phyloP scores from a whole-genome alignment of 129 eudicot species.

The Deinandra increscens region DNA sequence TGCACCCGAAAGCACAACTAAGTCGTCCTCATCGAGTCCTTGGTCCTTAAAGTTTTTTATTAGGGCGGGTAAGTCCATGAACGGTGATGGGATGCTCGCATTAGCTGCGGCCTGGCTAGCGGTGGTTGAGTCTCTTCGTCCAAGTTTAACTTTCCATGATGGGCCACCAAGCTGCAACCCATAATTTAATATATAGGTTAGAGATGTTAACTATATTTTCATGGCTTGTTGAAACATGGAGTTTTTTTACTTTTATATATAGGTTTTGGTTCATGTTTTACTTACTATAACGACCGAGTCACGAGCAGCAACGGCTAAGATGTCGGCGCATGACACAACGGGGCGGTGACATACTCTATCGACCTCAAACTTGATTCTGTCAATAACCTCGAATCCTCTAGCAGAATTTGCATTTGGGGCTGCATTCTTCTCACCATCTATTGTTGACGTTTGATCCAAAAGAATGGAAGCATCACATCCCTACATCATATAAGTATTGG shows the following conservation, averaged over 20 bases:
- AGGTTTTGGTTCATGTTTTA: not conserved
- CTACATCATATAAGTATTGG: conserved; percentile 7
- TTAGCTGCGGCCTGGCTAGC: conserved; percentile 34
- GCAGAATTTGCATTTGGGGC: conserved; percentile 25
- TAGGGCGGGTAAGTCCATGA: conserved; percentile 30
- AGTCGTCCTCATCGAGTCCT: conserved; percentile 48
- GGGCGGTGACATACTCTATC: conserved; percentile 29
- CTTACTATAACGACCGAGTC: conserved; percentile 33
- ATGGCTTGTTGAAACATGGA: too few relatives aligned
- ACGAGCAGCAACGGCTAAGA: conserved; percentile 41
- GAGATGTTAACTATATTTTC: too few relatives aligned
- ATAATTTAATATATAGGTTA: not conserved
- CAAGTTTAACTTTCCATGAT: conserved; percentile 33
- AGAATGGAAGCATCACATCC: conserved; percentile 46
- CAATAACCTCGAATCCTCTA: conserved; percentile 43
- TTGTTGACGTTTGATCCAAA: conserved; percentile 30
- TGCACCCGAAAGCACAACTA: conserved; percentile 61
- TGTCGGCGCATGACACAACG: conserved; percentile 40
- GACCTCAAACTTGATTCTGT: conserved; percentile 33
- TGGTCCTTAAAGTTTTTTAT: conserved; percentile 34
- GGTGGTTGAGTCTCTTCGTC: conserved; percentile 40
- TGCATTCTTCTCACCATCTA: conserved; percentile 35
- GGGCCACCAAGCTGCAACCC: conserved; percentile 42
- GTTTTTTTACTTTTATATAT: too few relatives aligned
- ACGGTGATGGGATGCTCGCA: conserved; percentile 30